phyloP scores from a whole-genome alignment of 805 yeast species.

The Hanseniaspora meyeri region DNA sequence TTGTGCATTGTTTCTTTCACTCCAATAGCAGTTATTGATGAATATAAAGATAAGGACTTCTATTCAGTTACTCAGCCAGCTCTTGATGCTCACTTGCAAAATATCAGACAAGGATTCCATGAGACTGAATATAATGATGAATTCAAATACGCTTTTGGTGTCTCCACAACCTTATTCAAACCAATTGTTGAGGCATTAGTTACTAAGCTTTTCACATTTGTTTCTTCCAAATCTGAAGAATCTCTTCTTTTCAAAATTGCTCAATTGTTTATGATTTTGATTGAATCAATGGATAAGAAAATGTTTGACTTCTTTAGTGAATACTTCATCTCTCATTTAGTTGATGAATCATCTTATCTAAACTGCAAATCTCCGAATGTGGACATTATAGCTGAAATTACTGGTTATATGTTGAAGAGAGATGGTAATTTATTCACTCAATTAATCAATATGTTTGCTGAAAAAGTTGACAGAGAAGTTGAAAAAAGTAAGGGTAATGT shows the following conservation, averaged over 20 bases:
- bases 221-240: conserved; percentile 41
- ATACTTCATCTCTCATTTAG: conserved; percentile 25
- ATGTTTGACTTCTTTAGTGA: conserved; percentile 37
- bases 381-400: conserved; percentile 56
- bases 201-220: conserved; percentile 45
- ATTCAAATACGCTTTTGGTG: conserved; percentile 47
- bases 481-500: conserved; percentile 69
- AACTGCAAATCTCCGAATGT: conserved; percentile 47
- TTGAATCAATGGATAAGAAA: conserved; percentile 51
- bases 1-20: conserved; percentile 58
- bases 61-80: conserved; percentile 31
- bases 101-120: conserved; percentile 32
- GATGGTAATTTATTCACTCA: conserved; percentile 27
- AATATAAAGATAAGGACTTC: conserved; percentile 27
- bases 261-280: conserved; percentile 36
- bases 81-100: conserved; percentile 49
- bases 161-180: conserved; percentile 62
- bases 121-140: conserved; percentile 31
- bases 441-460: conserved; percentile 17
- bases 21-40: conserved; percentile 52
- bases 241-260: conserved; percentile 31
- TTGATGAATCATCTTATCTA: conserved; percentile 42
- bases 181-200: conserved; percentile 45
- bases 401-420: conserved; percentile 59
- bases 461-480: conserved; percentile 52